A percentile compares a stretch with the other conserved stretches of the same genome.
Conservation (phyloP, 2,329 filamentous ascomycete species). For the Penicillium sp. region DNA sequence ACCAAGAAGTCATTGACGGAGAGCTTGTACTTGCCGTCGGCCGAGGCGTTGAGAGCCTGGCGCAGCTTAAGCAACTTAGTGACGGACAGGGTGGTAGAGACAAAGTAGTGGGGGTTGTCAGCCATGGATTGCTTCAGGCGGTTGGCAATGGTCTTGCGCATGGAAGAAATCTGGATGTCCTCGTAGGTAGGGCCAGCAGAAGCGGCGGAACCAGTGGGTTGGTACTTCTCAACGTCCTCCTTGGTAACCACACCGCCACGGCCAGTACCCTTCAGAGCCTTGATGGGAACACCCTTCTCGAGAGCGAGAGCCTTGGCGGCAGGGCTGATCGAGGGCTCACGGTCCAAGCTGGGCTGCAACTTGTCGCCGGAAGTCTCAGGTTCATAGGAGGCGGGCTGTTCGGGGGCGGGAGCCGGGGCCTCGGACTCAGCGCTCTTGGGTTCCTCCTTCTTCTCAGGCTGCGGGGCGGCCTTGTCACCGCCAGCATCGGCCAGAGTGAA, state of each 20-base stretch:
- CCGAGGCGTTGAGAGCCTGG: slow-evolving; percentile 79
- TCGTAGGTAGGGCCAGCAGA: slow-evolving; percentile 64
- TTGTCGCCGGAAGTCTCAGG: slow-evolving; percentile 67
- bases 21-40: slow-evolving; percentile 94
- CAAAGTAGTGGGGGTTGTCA: slow-evolving; percentile 98
- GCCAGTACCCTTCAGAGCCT: slow-evolving; percentile 78
- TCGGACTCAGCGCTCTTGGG: slow-evolving; percentile 40
- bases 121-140: slow-evolving; percentile 83
- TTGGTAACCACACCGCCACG: slow-evolving; percentile 82
- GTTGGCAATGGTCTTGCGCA: slow-evolving; percentile 96
- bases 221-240: slow-evolving; percentile 85
- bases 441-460: slow-evolving; percentile 58
- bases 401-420: slow-evolving; percentile 59
- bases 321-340: slow-evolving; percentile 66
- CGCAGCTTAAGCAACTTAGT: slow-evolving; percentile 94
- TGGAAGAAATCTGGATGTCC: slow-evolving; percentile 77
- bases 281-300: slow-evolving; percentile 74
- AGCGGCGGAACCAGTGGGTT: slow-evolving; percentile 48
- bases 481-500: slow-evolving; percentile 89
- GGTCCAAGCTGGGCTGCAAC: slow-evolving; percentile 77
- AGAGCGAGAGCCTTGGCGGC: slow-evolving; percentile 75
- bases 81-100: slow-evolving; percentile 84
- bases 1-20: slow-evolving; percentile 99
- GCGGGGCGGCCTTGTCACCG: slow-evolving; percentile 64
- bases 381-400: slow-evolving; percentile 50